phyloP scores from a whole-genome alignment of 2,329 filamentous ascomycete genomes.

The Tolypocladium guangdongense region DNA sequence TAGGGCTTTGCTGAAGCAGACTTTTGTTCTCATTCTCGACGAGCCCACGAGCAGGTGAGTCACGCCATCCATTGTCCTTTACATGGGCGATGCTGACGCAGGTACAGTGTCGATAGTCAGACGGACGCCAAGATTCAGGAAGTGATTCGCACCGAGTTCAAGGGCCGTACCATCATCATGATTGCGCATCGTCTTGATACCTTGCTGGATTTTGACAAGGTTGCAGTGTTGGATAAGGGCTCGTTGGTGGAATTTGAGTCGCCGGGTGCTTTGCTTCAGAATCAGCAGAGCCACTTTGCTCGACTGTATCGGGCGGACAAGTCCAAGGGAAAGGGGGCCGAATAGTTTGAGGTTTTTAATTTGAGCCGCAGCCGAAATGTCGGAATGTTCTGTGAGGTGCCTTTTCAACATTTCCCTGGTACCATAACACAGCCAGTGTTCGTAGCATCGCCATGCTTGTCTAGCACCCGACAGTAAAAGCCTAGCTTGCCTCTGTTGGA shows the following conservation, averaged over 20 bases:
- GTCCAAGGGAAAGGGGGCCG: slow-evolving; percentile 8
- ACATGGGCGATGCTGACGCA: too few species aligned
- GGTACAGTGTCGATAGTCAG: slow-evolving; percentile 15
- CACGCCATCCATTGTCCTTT: too few species aligned
- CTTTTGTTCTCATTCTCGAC: slow-evolving; percentile 28
- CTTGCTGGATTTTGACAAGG: slow-evolving; percentile 21
- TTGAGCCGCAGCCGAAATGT: too few species aligned
- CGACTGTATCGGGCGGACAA: slow-evolving; percentile 13
- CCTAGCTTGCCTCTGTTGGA: too few species aligned
- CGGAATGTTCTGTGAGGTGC: too few species aligned
- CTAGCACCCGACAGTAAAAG: too few species aligned
- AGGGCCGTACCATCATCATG: slow-evolving; percentile 20
- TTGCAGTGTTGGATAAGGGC: slow-evolving; percentile 19
- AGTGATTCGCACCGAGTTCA: slow-evolving; percentile 18
- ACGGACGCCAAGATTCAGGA: slow-evolving; percentile 18
- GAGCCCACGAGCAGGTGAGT: slow-evolving; percentile 18
- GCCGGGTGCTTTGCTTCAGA: slow-evolving; percentile 12
- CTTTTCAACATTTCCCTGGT: too few species aligned
- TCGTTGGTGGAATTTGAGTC: slow-evolving; percentile 16
- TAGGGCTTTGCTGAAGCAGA: slow-evolving; percentile 28
- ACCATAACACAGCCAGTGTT: too few species aligned
- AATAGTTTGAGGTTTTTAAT: too few species aligned
- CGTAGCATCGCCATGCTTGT: too few species aligned
- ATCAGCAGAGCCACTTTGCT: slow-evolving; percentile 11
- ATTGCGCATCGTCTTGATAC: slow-evolving; percentile 22